Conservation (phyloP, 139 green algal species). For the Auxenochlorella pyrenoidosa region DNA sequence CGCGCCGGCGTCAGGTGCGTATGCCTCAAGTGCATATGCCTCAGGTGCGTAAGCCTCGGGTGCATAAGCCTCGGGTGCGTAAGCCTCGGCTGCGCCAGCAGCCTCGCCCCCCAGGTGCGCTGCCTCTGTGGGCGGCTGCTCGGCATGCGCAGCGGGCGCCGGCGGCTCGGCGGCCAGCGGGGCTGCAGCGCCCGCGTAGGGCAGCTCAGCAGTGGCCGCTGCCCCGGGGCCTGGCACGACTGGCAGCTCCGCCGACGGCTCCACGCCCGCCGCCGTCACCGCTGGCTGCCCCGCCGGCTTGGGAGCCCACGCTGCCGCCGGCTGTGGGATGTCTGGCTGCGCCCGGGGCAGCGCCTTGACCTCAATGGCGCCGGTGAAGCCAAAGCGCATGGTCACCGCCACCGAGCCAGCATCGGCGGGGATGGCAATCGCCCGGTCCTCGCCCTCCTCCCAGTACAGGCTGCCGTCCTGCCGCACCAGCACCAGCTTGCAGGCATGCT, state of each 20-base stretch:
- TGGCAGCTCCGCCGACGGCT: too few relatives aligned
- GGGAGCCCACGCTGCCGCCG: too few relatives aligned
- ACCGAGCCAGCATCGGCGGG: not conserved
- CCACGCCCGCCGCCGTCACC: too few relatives aligned
- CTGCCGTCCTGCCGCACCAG: not conserved
- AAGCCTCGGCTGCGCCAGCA: not conserved
- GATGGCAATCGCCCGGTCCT: constrained; percentile 72
- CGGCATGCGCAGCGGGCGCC: not conserved
- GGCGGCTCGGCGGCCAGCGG: not conserved
- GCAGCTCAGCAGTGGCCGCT: not conserved
- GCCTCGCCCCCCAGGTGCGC: too few relatives aligned
- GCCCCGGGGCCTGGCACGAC: too few relatives aligned
- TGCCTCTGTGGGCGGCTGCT: not conserved
- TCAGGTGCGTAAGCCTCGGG: not conserved
- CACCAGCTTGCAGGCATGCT: constrained; percentile 57
- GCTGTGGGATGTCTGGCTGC: too few relatives aligned
- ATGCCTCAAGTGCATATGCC: not conserved
- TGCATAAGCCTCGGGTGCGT: not conserved
- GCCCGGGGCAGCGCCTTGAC: not conserved
- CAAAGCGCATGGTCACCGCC: not conserved
- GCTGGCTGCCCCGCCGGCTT: too few relatives aligned
- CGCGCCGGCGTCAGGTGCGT: not conserved
- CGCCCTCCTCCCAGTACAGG: constrained; percentile 68
- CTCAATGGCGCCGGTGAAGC: not conserved
- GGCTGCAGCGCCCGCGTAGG: too few relatives aligned